A percentile compares a stretch with the other conserved stretches of the same genome.
These are phyloP conservation scores for Brassica incana DNA, from an alignment of 345 rosid species.

Conservation along the genomic window DNA sequence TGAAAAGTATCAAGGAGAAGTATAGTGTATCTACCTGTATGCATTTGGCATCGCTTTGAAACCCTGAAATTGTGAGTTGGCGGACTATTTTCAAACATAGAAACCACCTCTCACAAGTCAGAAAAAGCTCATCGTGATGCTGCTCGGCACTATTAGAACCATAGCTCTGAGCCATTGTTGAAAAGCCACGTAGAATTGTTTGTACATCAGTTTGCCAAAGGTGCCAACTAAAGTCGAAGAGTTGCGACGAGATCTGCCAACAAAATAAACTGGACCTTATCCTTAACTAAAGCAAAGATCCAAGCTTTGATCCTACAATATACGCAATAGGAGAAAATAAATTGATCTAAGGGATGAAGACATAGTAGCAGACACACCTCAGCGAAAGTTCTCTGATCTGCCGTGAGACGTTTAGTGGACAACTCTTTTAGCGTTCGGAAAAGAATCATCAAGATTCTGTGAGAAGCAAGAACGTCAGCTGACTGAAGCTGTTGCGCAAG, in stretches of 20 bases:
- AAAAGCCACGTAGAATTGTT: slow-evolving; percentile 72
- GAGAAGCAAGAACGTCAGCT: slow-evolving; percentile 79
- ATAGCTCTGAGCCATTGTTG: slow-evolving; percentile 58
- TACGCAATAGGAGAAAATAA: slow-evolving; percentile 10
- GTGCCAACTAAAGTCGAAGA: slow-evolving; percentile 84
- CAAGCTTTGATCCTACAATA: slow-evolving; percentile 7
- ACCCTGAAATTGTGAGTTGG: slow-evolving; percentile 80
- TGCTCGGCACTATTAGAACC: slow-evolving; percentile 54
- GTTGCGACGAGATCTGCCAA: slow-evolving; percentile 86
- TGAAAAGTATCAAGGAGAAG: background rate
- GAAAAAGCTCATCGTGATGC: slow-evolving; percentile 76
- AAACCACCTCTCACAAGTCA: slow-evolving; percentile 92
- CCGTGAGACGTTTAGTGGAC: slow-evolving; percentile 89
- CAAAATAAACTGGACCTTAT: slow-evolving; percentile 30
- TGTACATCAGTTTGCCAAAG: slow-evolving; percentile 97
- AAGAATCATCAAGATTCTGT: slow-evolving; percentile 87
- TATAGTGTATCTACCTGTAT: slow-evolving; percentile 57
- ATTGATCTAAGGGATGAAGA: background rate
- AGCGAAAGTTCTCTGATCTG: slow-evolving; percentile 77
- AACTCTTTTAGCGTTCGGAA: slow-evolving; percentile 88
- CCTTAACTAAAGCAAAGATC: slow-evolving; percentile 26
- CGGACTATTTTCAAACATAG: slow-evolving; percentile 85
- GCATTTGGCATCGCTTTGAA: slow-evolving; percentile 79
- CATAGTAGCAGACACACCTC: slow-evolving; percentile 55
- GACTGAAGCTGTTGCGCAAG: slow-evolving; percentile 81